A percentile compares a stretch with the other conserved stretches of the same genome.
These are phyloP conservation scores for Rhinocladiella mackenziei DNA, from an alignment of 2,329 filamentous ascomycete species.

Conservation along the genomic window DNA sequence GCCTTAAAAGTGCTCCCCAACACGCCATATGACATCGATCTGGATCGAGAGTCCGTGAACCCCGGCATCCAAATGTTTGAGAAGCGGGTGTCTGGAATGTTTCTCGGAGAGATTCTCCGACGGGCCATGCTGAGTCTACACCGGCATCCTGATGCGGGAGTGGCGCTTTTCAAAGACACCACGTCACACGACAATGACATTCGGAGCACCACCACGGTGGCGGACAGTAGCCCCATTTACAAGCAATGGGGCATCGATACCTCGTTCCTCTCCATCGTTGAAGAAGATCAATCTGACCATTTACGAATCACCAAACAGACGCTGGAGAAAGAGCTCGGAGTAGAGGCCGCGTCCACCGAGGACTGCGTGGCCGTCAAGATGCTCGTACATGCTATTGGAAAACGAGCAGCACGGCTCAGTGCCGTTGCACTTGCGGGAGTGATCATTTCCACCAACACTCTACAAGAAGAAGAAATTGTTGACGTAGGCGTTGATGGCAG, in stretches of 20 bases:
- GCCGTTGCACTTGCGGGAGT: slow-evolving; percentile 85
- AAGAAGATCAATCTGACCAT: slow-evolving; percentile 70
- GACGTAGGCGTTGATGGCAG: slow-evolving; percentile 94
- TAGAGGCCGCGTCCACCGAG: slow-evolving; percentile 71
- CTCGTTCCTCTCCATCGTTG: slow-evolving; percentile 80
- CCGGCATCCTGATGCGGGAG: slow-evolving; percentile 57
- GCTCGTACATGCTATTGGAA: slow-evolving; percentile 77
- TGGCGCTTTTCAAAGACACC: slow-evolving; percentile 71
- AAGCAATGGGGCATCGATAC: slow-evolving; percentile 88
- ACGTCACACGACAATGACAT: slow-evolving; percentile 67
- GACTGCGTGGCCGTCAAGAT: slow-evolving; percentile 86
- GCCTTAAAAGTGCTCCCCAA: slow-evolving; percentile 80
- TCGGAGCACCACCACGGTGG: slow-evolving; percentile 66
- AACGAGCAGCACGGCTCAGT: slow-evolving; percentile 79
- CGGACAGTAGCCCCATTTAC: slow-evolving; percentile 63
- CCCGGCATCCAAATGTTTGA: slow-evolving; percentile 98
- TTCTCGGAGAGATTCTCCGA: slow-evolving; percentile 88
- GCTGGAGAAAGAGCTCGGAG: slow-evolving; percentile 69
- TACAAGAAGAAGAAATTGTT: slow-evolving; percentile 65
- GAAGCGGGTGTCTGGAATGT: slow-evolving; percentile 98
- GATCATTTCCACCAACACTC: slow-evolving; percentile 72
- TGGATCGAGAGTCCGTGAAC: slow-evolving; percentile 80
- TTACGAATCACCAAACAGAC: slow-evolving; percentile 70
- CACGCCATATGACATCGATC: slow-evolving; percentile 72
- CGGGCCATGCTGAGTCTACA: slow-evolving; percentile 66